Evolutionary conservation across 2,329 filamentous ascomycete species (phyloP).

Genomic region (Sporothrix sp.): DNA sequence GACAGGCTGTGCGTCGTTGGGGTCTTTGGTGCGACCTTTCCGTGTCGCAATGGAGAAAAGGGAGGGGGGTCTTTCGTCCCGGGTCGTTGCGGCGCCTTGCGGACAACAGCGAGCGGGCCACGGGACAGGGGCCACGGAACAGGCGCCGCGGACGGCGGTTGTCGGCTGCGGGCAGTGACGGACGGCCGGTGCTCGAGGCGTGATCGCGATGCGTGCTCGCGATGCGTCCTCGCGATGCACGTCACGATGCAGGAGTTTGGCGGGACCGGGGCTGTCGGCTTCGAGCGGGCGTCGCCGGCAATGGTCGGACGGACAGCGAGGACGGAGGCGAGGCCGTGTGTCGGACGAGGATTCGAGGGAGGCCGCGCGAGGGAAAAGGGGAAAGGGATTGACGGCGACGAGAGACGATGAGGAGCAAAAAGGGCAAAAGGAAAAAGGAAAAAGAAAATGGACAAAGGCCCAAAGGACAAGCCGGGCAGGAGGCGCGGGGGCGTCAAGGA

Average conservation of each 20-base stretch:
- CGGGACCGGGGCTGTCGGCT: background rate
- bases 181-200: too few species aligned
- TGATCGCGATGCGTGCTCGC: background rate
- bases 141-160: too few species aligned
- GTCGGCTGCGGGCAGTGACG: background rate
- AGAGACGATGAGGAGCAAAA: background rate
- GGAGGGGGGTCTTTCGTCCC: background rate
- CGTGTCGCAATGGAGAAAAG: background rate
- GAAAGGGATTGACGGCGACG: background rate
- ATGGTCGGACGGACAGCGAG: background rate
- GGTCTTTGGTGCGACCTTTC: conserved; percentile 3
- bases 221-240: too few species aligned
- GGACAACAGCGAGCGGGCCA: background rate
- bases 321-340: background rate
- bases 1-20: background rate
- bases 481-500: background rate
- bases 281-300: background rate
- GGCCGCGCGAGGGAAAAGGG: background rate
- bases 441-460: background rate
- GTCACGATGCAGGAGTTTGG: background rate
- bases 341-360: background rate
- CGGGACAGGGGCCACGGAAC: too few species aligned
- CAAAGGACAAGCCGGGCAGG: too few species aligned
- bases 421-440: background rate
- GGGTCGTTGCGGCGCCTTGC: too few species aligned